phyloP scores from a whole-genome alignment of 1,284 basidiomycete species.

The Microbotryum scabiosae region DNA sequence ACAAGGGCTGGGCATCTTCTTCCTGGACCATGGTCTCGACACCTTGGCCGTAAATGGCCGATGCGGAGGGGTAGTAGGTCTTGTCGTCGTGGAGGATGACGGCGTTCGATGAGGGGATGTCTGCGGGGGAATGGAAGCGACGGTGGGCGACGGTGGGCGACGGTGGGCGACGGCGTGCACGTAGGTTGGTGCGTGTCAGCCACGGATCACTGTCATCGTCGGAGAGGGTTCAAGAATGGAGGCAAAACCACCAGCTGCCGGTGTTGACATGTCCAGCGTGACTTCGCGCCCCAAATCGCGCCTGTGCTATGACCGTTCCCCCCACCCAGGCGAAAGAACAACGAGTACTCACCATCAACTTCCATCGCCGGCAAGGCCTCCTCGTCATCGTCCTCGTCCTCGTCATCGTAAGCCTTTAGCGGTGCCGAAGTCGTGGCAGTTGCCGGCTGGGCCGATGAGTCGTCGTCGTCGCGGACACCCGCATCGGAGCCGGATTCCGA shows the following conservation, averaged over 20 bases:
- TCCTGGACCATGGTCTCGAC: slow-evolving; percentile 97
- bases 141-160: neutral
- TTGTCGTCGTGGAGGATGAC: slow-evolving; percentile 74
- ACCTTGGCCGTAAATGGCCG: slow-evolving; percentile 83
- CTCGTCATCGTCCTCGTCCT: slow-evolving; percentile 38
- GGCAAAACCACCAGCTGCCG: neutral
- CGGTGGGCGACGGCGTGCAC: neutral
- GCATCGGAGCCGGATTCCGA: slow-evolving; percentile 67
- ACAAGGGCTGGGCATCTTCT: slow-evolving; percentile 90
- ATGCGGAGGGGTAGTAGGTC: slow-evolving; percentile 90
- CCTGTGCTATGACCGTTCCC: neutral
- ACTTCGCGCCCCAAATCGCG: neutral
- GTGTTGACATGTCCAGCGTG: neutral
- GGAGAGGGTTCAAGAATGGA: neutral
- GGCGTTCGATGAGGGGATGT: slow-evolving; percentile 24
- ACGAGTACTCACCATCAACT: slow-evolving; percentile 56
- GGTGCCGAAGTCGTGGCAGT: slow-evolving; percentile 42
- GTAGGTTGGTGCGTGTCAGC: neutral
- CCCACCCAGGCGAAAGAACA: too few species aligned
- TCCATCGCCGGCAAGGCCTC: slow-evolving; percentile 65
- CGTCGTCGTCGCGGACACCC: slow-evolving; percentile 33
- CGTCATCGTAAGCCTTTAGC: slow-evolving; percentile 42
- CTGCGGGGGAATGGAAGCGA: neutral
- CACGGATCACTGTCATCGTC: neutral
- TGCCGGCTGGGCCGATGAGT: too few species aligned